Conservation (phyloP, 164 flowering plant species). For the Cinnamomum micranthum region DNA sequence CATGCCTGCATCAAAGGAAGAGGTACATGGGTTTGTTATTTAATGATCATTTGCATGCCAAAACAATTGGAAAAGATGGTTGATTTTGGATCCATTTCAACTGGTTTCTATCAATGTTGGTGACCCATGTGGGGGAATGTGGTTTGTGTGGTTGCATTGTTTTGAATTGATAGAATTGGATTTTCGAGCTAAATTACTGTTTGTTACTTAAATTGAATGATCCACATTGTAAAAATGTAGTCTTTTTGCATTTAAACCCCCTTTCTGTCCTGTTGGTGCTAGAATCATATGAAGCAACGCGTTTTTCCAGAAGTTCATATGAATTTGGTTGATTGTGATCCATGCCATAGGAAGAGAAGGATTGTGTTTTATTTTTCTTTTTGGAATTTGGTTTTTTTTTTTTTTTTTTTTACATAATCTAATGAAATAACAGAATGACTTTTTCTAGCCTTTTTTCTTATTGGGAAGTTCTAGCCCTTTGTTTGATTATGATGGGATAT, state of each 20-base stretch:
- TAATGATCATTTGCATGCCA: no score
- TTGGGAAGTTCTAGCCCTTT: no score
- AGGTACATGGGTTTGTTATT: constrained; percentile 32
- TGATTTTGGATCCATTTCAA: no score
- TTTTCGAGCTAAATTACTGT: neutral
- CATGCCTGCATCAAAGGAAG: constrained; percentile 33
- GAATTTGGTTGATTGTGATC: neutral
- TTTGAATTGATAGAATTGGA: neutral
- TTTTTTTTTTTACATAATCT: no score
- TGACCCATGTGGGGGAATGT: neutral
- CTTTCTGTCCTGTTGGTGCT: neutral
- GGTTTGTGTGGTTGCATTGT: neutral
- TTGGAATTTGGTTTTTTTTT: no score
- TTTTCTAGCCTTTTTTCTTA: no score
- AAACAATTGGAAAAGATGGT: no score
- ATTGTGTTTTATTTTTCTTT: no score
- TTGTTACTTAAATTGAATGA: neutral
- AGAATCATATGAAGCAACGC: no score
- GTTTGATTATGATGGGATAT: no score
- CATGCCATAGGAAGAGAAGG: no score
- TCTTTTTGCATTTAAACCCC: neutral
- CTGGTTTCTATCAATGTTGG: neutral
- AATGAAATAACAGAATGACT: no score
- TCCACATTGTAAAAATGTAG: neutral
- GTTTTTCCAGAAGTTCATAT: neutral